phyloP scores from a whole-genome alignment of 441 rosid species.

The Aleurites moluccanus region DNA sequence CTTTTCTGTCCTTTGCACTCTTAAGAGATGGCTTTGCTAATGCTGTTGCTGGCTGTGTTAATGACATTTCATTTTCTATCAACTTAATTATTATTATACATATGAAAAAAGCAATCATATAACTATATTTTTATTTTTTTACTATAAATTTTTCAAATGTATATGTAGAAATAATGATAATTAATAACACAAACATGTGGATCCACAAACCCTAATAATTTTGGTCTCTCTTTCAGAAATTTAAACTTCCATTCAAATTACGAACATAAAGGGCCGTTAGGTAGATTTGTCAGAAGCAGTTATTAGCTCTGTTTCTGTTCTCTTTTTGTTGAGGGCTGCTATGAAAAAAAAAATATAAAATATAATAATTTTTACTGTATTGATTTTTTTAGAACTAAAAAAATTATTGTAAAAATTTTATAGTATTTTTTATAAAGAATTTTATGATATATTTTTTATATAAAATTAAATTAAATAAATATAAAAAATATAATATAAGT shows the following conservation, averaged over 20 bases:
- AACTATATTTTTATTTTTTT: not conserved
- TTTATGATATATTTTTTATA: no score
- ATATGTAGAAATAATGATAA: not conserved
- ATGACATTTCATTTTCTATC: slow-evolving; percentile 16
- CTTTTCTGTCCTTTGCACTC: not conserved
- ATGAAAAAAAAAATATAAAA: no score
- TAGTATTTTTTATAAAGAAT: no score
- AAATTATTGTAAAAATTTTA: no score
- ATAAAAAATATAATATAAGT: no score
- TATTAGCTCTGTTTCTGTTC: slow-evolving; percentile 18
- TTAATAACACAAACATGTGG: slow-evolving; percentile 19
- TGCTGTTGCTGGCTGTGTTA: slow-evolving; percentile 14
- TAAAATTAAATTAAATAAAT: no score
- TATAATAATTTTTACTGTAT: no score
- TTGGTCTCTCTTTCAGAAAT: slow-evolving; percentile 7
- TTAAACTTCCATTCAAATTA: slow-evolving; percentile 23
- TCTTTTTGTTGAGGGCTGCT: no score
- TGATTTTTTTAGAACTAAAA: no score
- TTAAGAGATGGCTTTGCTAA: not conserved
- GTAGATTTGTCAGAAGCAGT: slow-evolving; percentile 46
- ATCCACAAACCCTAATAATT: slow-evolving; percentile 1
- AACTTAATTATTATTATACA: not conserved
- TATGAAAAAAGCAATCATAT: no score
- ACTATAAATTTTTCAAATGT: not conserved
- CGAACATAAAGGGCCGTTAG: slow-evolving; percentile 20